Base-by-base conservation (phyloP, 148 eudicot genomes). In the Nepenthes gracilis region DNA sequence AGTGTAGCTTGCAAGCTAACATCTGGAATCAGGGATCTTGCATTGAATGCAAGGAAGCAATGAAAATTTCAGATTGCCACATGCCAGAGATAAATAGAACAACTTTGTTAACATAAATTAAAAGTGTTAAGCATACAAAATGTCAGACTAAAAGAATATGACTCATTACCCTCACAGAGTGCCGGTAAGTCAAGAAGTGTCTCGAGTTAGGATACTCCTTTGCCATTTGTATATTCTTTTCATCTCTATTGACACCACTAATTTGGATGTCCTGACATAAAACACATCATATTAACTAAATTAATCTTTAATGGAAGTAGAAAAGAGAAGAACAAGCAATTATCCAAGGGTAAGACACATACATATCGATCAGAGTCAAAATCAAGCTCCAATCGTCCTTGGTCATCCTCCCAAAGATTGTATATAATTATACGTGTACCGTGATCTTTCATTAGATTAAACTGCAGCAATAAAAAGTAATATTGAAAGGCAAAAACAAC, bases 361-460 rank as follows among this genome's bases (percentile, higher is more conserved):
- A 92, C 97, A 74, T 88, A 75, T 70, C 58, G 78, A 76, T 86
- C 98, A 69, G 87, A 58, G 55, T 80, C 85, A 61, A 92, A 92
- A 67, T 92, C 98, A 52, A 92, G 84, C 63, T 92, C 98, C 50
- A 79, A 60, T 37, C 65, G 70, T 59, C 86, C 96, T 81, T 83
- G 83, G 37, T 88, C 98, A 75, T 92, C 96, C 76, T 92, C 98
- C 98, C 98, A 92, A 52, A 92, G 91, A 72, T 88, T 92, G 83
- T 83, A 92, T 67, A 92, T 82, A 43, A 92, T 63, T 59, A 92
- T 72, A 33, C 92, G 92, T 8, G 99, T 88, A 62, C 99, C 99
- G 59, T 78, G 96, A 64, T 73, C 83, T 63, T 82, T 76, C 80
- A 93, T 74, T 64, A 66, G 64, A 74, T 81, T 61, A 67, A 93